phyloP scores from a whole-genome alignment of 2,329 filamentous ascomycete species.

The Dactylonectria macrodidyma region DNA sequence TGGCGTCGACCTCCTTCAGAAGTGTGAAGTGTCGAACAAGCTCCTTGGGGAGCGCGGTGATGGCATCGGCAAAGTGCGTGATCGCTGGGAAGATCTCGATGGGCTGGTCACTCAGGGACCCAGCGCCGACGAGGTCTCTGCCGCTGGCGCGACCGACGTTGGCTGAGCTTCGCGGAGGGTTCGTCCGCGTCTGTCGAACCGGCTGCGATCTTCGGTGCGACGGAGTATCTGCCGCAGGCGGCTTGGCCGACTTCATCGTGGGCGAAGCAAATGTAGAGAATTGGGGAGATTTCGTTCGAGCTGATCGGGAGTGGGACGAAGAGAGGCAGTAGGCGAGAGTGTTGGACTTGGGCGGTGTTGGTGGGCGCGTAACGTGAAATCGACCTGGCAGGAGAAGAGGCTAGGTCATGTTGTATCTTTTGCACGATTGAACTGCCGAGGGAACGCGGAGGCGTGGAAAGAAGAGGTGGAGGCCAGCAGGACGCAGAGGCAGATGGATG shows the following conservation, averaged over 20 bases:
- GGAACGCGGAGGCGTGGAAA: constrained; percentile 37
- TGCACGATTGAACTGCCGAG: constrained; percentile 35
- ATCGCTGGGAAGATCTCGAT: constrained; percentile 78
- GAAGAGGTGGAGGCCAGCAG: constrained; percentile 42
- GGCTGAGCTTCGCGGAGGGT: constrained; percentile 71
- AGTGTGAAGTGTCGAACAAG: constrained; percentile 96
- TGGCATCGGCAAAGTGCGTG: constrained; percentile 88
- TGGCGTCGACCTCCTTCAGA: constrained; percentile 97
- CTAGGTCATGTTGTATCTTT: constrained; percentile 46
- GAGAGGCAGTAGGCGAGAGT: constrained; percentile 38
- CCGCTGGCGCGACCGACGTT: constrained; percentile 60
- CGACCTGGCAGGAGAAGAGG: constrained; percentile 34
- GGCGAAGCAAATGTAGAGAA: constrained; percentile 49
- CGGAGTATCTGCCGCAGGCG: constrained; percentile 57
- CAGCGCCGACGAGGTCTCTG: constrained; percentile 63
- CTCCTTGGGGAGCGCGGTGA: constrained; percentile 93
- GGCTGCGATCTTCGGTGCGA: constrained; percentile 75
- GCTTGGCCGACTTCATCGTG: constrained; percentile 71
- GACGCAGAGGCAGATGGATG: constrained; percentile 38
- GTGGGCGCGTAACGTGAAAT: constrained; percentile 41
- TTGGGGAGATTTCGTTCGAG: constrained; percentile 38
- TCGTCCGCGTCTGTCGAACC: constrained; percentile 75
- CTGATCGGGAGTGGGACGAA: constrained; percentile 42
- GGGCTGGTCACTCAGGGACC: constrained; percentile 67
- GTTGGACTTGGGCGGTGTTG: constrained; percentile 13